phyloP scores from a whole-genome alignment of 1,139 yeast genomes.

The Kodamaea sp. region DNA sequence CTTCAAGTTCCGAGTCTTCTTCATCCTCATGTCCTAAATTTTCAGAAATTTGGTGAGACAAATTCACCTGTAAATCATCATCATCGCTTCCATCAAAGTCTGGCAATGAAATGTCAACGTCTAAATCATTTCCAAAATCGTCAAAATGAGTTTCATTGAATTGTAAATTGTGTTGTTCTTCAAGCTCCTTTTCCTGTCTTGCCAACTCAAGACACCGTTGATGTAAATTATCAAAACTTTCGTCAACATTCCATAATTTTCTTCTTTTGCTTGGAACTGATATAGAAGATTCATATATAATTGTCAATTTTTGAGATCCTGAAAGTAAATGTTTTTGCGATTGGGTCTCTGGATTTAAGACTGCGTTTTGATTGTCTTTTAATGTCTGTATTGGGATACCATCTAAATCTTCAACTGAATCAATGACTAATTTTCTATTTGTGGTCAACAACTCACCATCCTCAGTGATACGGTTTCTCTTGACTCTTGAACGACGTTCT shows the following conservation, averaged over 20 bases:
- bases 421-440: conserved; percentile 38
- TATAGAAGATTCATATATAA: conserved; percentile 34
- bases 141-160: conserved; percentile 19
- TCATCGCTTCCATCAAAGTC: conserved; percentile 24
- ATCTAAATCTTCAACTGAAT: conserved; percentile 30
- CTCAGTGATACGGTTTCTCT: conserved; percentile 28
- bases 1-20: conserved; percentile 13
- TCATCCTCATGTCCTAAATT: conserved; percentile 13
- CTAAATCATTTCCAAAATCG: conserved; percentile 25
- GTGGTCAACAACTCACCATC: conserved; percentile 38
- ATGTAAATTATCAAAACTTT: conserved; percentile 18
- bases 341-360: conserved; percentile 10
- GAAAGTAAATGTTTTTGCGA: conserved; percentile 15
- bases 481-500: conserved; percentile 19
- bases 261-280: conserved; percentile 25
- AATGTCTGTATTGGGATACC: conserved; percentile 37
- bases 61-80: conserved; percentile 7
- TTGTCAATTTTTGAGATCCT: conserved; percentile 32
- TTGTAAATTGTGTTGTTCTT: conserved; percentile 19
- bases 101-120: conserved; percentile 41
- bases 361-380: conserved; percentile 27
- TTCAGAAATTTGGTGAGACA: conserved; percentile 11
- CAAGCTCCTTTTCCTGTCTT: conserved; percentile 21
- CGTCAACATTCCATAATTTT: conserved; percentile 17
- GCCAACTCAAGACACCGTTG: conserved; percentile 30